A percentile compares a stretch with the other conserved stretches of the same genome.
These are phyloP conservation scores for Haplosporangium gracile DNA, from an alignment of 192 early-diverging fungal species.

Conservation along the genomic window DNA sequence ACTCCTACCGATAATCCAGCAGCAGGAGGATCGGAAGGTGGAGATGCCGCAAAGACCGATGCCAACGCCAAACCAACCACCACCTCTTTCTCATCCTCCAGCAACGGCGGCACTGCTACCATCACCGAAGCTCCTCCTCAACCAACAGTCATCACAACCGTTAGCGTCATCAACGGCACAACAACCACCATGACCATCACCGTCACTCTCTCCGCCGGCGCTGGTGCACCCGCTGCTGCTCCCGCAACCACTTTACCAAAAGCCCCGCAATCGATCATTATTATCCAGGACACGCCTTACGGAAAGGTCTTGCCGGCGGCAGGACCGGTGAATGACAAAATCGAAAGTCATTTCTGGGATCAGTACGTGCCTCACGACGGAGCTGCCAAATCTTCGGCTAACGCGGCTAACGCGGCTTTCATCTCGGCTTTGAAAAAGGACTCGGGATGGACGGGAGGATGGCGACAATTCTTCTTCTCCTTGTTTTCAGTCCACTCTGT, in stretches of 20 bases:
- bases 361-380: constrained; percentile 9
- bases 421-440: not conserved
- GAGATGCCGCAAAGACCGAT: constrained; percentile 19
- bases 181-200: constrained; percentile 21
- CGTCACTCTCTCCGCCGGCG: not conserved
- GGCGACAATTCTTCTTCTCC: not conserved
- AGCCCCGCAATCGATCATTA: constrained; percentile 36
- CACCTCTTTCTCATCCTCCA: not conserved
- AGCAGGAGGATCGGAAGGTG: not conserved
- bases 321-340: constrained; percentile 28
- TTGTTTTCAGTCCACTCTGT: not conserved
- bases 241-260: constrained; percentile 22
- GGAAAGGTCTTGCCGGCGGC: constrained; percentile 47
- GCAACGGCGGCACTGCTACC: not conserved
- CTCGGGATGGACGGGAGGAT: not conserved
- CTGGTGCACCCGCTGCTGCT: not conserved
- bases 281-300: constrained; percentile 28
- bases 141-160: constrained; percentile 23
- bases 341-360: constrained; percentile 44
- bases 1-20: not conserved
- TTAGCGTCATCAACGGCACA: constrained; percentile 40
- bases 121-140: not conserved
- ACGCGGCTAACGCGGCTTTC: not conserved
- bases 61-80: not conserved
- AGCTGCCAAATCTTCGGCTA: not conserved